Conservation (phyloP, 2,329 filamentous ascomycete species). For the Beauveria varroae region DNA sequence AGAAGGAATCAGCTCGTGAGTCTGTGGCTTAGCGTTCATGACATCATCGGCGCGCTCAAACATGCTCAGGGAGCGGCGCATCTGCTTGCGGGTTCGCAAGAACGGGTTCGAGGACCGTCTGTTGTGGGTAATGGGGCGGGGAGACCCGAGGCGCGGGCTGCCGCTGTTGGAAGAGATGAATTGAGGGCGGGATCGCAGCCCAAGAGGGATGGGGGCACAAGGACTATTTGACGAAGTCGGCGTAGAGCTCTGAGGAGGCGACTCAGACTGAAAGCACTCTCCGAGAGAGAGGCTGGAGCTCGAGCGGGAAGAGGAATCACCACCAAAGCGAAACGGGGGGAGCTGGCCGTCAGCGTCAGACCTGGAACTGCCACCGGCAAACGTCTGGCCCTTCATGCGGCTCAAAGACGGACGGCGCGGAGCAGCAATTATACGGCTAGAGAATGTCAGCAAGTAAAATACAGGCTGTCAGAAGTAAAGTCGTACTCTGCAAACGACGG, state of each 20-base stretch:
- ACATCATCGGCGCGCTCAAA: conserved; percentile 88
- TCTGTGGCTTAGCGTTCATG: conserved; percentile 65
- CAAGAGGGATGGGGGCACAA: conserved; percentile 45
- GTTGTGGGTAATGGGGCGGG: conserved; percentile 55
- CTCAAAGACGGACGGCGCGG: conserved; percentile 68
- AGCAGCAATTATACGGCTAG: conserved; percentile 58
- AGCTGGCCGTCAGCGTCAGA: conserved; percentile 56
- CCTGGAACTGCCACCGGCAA: conserved; percentile 55
- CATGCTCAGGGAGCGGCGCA: conserved; percentile 92
- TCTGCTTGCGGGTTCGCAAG: conserved; percentile 75
- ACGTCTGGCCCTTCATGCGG: conserved; percentile 67
- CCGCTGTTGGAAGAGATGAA: conserved; percentile 51
- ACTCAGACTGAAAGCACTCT: conserved; percentile 70
- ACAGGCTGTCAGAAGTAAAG: conserved; percentile 13
- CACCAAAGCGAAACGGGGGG: conserved; percentile 69
- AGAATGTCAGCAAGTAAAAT: conserved; percentile 18
- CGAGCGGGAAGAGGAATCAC: conserved; percentile 21
- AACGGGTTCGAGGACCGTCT: conserved; percentile 68
- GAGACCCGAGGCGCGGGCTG: conserved; percentile 64
- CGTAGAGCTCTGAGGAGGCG: conserved; percentile 64
- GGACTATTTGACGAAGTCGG: conserved; percentile 54
- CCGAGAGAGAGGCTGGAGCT: conserved; percentile 53
- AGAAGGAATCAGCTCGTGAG: conserved; percentile 38
- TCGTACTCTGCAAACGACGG: conserved; percentile 46
- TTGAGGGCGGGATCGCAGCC: conserved; percentile 56